A percentile compares a stretch with the other conserved stretches of the same genome.
phyloP scores from a whole-genome alignment of 1,284 basidiomycete species.

The Cryptococcus floricola region DNA sequence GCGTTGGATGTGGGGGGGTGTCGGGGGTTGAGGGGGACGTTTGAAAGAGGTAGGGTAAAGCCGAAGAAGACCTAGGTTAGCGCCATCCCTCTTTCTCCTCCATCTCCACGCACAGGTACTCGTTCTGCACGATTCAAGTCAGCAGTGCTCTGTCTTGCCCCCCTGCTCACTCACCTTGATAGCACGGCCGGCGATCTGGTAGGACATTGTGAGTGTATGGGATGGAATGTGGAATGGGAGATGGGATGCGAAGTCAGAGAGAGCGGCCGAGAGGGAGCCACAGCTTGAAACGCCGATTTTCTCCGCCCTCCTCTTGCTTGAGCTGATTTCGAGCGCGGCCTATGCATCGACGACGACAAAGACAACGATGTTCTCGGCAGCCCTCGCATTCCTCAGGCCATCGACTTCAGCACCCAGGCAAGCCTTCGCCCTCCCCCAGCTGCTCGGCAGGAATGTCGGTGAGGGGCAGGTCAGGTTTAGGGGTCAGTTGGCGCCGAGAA shows the following conservation, averaged over 20 bases:
- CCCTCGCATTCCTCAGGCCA: slow-evolving; percentile 16
- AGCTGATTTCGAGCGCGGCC: background rate
- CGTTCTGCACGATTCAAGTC: slow-evolving; percentile 15
- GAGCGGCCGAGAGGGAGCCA: slow-evolving; percentile 1
- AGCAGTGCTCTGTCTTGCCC: background rate
- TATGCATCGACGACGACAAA: slow-evolving; percentile 6
- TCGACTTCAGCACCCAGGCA: slow-evolving; percentile 23
- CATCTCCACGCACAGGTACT: slow-evolving; percentile 22
- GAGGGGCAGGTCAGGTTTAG: slow-evolving; percentile 48
- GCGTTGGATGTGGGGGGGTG: background rate
- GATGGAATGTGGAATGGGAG: background rate
- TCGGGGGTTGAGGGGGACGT: background rate
- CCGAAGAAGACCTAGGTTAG: background rate
- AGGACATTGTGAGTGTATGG: slow-evolving; percentile 40
- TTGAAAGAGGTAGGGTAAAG: background rate
- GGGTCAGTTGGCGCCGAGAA: slow-evolving; percentile 71
- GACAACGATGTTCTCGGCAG: background rate
- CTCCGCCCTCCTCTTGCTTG: slow-evolving; percentile 10
- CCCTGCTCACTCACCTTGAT: slow-evolving; percentile 43
- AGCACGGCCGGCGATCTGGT: slow-evolving; percentile 47
- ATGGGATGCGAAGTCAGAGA: slow-evolving; percentile 1
- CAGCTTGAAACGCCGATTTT: slow-evolving; percentile 21
- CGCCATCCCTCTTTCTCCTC: background rate
- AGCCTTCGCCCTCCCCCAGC: slow-evolving; percentile 14
- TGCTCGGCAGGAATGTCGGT: background rate